Percentiles rank a stretch among this genome's conserved stretches.
Evolutionary conservation across 2,329 filamentous ascomycete genomes (phyloP).

Genomic region (Botryotinia convoluta): DNA sequence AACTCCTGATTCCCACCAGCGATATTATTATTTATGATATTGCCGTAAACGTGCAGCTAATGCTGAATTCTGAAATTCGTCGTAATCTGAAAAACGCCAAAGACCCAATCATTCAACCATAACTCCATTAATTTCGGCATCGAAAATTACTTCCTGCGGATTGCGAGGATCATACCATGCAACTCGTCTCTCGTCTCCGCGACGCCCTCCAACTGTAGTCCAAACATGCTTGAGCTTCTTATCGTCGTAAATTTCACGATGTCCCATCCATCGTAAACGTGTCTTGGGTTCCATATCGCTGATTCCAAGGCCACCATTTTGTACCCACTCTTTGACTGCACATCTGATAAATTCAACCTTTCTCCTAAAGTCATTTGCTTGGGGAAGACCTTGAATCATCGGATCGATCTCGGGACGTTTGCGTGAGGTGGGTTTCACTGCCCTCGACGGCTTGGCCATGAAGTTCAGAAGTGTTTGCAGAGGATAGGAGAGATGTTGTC

Average conservation of each 20-base stretch:
- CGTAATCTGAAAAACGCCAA: neutral
- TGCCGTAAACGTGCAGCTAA: neutral
- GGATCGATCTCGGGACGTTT: conserved; percentile 60
- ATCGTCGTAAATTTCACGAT: conserved; percentile 53
- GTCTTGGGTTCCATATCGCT: conserved; percentile 53
- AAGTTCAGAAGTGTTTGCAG: conserved; percentile 73
- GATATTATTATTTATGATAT: conserved; percentile 3
- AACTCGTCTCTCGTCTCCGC: conserved; percentile 50
- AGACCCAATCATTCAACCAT: conserved; percentile 19
- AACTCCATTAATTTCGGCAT: conserved; percentile 31
- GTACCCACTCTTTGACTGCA: conserved; percentile 69
- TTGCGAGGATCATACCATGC: conserved; percentile 39
- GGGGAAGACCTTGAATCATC: conserved; percentile 61
- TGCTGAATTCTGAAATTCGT: neutral
- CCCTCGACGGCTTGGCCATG: conserved; percentile 46
- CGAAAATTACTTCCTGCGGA: conserved; percentile 34
- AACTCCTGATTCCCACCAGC: conserved; percentile 1
- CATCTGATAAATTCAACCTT: conserved; percentile 72
- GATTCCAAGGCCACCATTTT: conserved; percentile 67
- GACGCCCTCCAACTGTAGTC: conserved; percentile 64
- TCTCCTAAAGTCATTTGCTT: conserved; percentile 68
- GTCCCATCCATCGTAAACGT: conserved; percentile 58
- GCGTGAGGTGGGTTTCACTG: conserved; percentile 49
- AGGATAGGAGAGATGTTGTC: conserved; percentile 69
- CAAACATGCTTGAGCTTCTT: conserved; percentile 62